phyloP scores from a whole-genome alignment of 805 yeast species.

The Schizosaccharomyces lindneri region DNA sequence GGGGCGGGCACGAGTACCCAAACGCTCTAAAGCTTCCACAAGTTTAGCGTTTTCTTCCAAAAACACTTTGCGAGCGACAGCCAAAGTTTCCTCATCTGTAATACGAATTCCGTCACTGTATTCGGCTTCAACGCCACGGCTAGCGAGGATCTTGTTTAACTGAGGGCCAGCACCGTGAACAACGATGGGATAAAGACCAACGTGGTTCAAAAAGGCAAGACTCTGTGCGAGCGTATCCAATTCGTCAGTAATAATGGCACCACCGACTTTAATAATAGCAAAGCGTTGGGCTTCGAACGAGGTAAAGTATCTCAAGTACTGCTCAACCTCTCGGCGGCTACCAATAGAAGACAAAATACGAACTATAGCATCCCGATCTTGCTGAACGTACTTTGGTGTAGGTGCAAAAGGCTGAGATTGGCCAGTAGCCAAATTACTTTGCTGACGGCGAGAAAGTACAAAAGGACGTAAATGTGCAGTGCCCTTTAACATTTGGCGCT shows the following conservation, averaged over 20 bases:
- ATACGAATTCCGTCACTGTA: conserved; percentile 91
- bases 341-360: conserved; percentile 89
- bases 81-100: conserved; percentile 84
- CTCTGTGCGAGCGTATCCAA: conserved; percentile 84
- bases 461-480: not conserved
- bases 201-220: conserved; percentile 85
- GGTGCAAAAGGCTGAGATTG: not conserved
- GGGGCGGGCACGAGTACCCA: conserved; percentile 97
- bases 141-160: conserved; percentile 77
- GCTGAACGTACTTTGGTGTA: not conserved
- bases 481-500: not conserved
- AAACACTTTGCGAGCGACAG: conserved; percentile 85
- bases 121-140: conserved; percentile 84
- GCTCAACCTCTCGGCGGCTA: conserved; percentile 93
- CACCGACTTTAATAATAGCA: conserved; percentile 96
- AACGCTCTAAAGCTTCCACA: conserved; percentile 82
- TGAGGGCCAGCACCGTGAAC: conserved; percentile 98
- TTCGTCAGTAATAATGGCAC: conserved; percentile 84
- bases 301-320: conserved; percentile 84
- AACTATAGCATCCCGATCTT: conserved; percentile 25
- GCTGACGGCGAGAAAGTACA: not conserved
- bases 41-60: conserved; percentile 82
- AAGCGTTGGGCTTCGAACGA: conserved; percentile 84
- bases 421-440: not conserved
- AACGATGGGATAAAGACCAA: conserved; percentile 88